Evolutionary conservation across 345 rosid species (phyloP).

Genomic region (Populus deltoides): DNA sequence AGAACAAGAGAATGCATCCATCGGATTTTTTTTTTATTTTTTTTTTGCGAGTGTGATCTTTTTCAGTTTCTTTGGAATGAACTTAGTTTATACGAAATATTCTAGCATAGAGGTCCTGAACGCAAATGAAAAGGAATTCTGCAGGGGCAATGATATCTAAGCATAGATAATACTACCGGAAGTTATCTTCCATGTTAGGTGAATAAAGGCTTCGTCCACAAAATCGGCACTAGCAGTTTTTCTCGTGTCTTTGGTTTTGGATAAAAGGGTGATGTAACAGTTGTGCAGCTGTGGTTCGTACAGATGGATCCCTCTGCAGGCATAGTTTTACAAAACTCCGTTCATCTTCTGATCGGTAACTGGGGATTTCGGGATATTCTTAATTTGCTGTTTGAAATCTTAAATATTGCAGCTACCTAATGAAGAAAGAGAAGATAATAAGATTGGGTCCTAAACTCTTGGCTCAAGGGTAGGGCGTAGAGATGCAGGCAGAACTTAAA

Average conservation of each 20-base stretch:
- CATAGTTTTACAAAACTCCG: conserved; percentile 67
- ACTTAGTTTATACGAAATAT: not conserved
- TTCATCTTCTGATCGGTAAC: conserved; percentile 74
- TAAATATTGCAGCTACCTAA: conserved; percentile 96
- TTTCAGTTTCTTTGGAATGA: no score
- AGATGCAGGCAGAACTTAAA: no score
- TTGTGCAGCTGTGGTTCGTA: conserved; percentile 70
- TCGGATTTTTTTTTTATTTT: not conserved
- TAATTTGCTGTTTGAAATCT: conserved; percentile 92
- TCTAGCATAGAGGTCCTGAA: not conserved
- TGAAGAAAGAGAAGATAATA: not conserved
- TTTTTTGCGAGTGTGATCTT: not conserved
- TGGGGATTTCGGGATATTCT: conserved; percentile 87
- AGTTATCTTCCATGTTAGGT: not conserved
- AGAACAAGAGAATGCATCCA: not conserved
- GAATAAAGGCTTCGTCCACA: not conserved
- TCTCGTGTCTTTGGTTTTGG: conserved; percentile 37
- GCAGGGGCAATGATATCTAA: not conserved
- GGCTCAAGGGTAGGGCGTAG: no score
- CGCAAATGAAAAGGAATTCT: not conserved
- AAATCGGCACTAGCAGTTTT: not conserved
- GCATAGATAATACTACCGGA: not conserved
- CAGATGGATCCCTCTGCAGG: conserved; percentile 77
- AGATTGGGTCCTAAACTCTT: no score
- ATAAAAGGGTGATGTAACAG: conserved; percentile 77